phyloP scores from a whole-genome alignment of 129 eudicot genomes.

The Flaveria ramosissima region DNA sequence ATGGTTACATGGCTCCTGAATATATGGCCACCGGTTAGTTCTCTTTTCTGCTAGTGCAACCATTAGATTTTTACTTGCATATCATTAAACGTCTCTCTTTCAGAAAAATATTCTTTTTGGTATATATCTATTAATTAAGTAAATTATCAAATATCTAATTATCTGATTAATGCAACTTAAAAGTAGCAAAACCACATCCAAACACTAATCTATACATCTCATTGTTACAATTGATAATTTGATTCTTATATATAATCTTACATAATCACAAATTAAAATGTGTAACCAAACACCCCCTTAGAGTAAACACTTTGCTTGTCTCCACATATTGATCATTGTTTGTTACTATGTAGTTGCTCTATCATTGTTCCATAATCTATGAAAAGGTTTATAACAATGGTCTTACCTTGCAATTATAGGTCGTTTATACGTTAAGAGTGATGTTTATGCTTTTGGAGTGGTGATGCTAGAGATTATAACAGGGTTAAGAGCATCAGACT shows the following conservation, averaged over 20 bases:
- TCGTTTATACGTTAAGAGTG: constrained; percentile 63
- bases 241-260: neutral
- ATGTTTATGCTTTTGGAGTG: constrained; percentile 77
- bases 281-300: neutral
- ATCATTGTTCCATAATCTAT: neutral
- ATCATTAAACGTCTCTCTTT: neutral
- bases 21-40: constrained; percentile 65
- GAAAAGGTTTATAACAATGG: neutral
- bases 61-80: neutral
- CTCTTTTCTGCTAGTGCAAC: neutral
- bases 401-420: constrained; percentile 37
- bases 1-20: constrained; percentile 81
- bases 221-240: neutral
- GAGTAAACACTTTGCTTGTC: too few species aligned
- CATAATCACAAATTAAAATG: neutral
- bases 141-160: neutral
- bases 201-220: neutral
- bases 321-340: neutral
- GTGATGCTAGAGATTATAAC: constrained; percentile 68
- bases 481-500: constrained; percentile 55
- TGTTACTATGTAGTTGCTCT: neutral
- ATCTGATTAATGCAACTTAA: neutral
- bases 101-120: neutral
- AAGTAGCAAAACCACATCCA: neutral
- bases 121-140: neutral